Conservation (phyloP, 768 basidiomycete genomes). For the Trametes sanguinea region DNA sequence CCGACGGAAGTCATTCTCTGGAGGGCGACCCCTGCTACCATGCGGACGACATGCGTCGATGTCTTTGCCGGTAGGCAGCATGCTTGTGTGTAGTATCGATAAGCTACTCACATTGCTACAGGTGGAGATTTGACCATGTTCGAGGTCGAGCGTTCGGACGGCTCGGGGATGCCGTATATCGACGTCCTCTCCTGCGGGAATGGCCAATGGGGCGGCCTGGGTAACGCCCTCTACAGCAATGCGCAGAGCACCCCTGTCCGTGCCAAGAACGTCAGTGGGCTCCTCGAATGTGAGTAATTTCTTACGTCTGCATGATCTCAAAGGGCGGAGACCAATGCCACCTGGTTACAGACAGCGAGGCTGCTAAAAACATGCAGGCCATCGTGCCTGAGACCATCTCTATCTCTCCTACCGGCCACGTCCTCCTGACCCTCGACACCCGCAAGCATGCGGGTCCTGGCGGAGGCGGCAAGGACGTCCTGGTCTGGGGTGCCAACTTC, state of each 20-base stretch:
- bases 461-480: conserved; percentile 60
- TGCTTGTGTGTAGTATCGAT: background rate
- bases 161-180: conserved; percentile 39
- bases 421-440: conserved; percentile 73
- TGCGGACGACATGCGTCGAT: conserved; percentile 60
- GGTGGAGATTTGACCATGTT: conserved; percentile 82
- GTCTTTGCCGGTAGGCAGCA: conserved; percentile 58
- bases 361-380: conserved; percentile 56
- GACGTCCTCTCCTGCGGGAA: conserved; percentile 79
- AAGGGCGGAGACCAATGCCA: conserved; percentile 2
- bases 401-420: conserved; percentile 75
- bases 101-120: conserved; percentile 26
- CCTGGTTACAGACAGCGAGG: conserved; percentile 60
- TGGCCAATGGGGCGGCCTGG: conserved; percentile 81
- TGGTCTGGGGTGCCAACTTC: conserved; percentile 74
- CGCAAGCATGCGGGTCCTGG: conserved; percentile 47
- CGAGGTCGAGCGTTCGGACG: conserved; percentile 58
- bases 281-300: conserved; percentile 74
- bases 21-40: conserved; percentile 51
- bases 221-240: conserved; percentile 65
- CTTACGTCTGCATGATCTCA: background rate
- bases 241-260: conserved; percentile 70
- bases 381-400: conserved; percentile 63
- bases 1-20: conserved; percentile 86
- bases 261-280: conserved; percentile 78